Evolutionary conservation across 225 moss, liverwort and hornwort species (phyloP), one percentile per base, ranked within the genome.

Genomic region (Sphagnum tenellum): DNA sequence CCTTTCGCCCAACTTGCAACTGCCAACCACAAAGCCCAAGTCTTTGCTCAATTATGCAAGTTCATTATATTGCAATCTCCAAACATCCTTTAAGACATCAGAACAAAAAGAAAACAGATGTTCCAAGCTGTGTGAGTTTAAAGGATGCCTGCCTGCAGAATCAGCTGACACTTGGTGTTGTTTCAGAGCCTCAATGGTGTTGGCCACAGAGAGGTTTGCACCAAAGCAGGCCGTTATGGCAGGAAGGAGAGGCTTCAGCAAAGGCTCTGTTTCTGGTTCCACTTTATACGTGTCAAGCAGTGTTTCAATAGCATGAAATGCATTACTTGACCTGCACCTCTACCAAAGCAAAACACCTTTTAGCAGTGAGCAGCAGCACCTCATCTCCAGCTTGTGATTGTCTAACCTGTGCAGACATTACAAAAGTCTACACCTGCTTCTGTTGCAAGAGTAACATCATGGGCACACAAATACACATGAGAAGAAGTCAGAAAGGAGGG

Each of bases 1-100:
- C 76, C 90, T 70, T 82, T 89, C 10, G 96, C 92, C 92, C 92
- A 96, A 13, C 83, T 85, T 65, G 67, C 79, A 52, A 88, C 96
- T 92, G 81, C 56, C 12, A 63, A 9, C 47, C 53, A 48, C 13
- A 49, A 68, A 48, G 12, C 55, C 46, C 3, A 29, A 29, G 29
- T 29, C 29, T 29, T 29, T 50, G 3, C 44, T 66, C 50, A 49
- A 9, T 9, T 8, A 49, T 6, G 11, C 14, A 64, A 14, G 3
- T 29, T 29, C 29, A 29, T 0, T 0, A 29, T 29, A 29, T 29
- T 29, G 29, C 29, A 29, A 29, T 29, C 29, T 29, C 29, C 29
- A 29, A 29, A 29, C 29, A 29, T 29, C 29, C 29, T 46, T 56
- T 44, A 47, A 57, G 67, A 62, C 46, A 56, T 0, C 7, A 49